These are phyloP conservation scores for Saccharomycopsis selenospora DNA, from an alignment of 805 yeast species.

Conservation along the genomic window DNA sequence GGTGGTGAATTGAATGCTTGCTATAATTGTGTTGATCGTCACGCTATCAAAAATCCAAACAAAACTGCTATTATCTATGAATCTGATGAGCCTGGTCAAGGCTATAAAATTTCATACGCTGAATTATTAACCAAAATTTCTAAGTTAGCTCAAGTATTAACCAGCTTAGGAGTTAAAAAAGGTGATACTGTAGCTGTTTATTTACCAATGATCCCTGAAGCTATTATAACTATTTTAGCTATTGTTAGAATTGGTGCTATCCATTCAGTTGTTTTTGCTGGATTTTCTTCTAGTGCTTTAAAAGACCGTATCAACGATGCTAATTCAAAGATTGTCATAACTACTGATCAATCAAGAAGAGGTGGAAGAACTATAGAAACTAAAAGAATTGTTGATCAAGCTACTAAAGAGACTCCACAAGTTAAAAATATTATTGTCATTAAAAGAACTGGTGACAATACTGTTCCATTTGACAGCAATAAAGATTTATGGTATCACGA, in stretches of 20 bases:
- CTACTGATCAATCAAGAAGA: slow-evolving; percentile 74
- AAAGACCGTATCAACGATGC: slow-evolving; percentile 68
- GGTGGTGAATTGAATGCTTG: slow-evolving; percentile 75
- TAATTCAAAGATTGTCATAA: slow-evolving; percentile 59
- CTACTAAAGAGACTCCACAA: slow-evolving; percentile 55
- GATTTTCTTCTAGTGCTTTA: slow-evolving; percentile 65
- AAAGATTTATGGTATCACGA: slow-evolving; percentile 76
- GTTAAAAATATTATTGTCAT: slow-evolving; percentile 63
- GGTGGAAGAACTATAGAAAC: slow-evolving; percentile 76
- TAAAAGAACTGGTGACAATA: slow-evolving; percentile 59
- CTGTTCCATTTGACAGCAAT: slow-evolving; percentile 40
- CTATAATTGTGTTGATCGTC: slow-evolving; percentile 31
- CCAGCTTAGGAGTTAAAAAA: slow-evolving; percentile 58
- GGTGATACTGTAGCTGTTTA: slow-evolving; percentile 86
- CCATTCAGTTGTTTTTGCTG: slow-evolving; percentile 80
- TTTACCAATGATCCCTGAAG: slow-evolving; percentile 60
- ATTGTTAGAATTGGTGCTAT: slow-evolving; percentile 74
- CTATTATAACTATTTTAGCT: slow-evolving; percentile 65
- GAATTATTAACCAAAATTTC: slow-evolving; percentile 64
- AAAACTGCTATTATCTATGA: slow-evolving; percentile 71
- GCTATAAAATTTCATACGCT: slow-evolving; percentile 55
- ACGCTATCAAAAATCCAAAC: slow-evolving; percentile 61
- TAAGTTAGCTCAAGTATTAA: slow-evolving; percentile 60
- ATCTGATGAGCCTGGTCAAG: slow-evolving; percentile 67
- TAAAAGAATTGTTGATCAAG: slow-evolving; percentile 75